Base-by-base conservation (phyloP, 805 yeast genomes). In the Hanseniaspora clermontiae region DNA sequence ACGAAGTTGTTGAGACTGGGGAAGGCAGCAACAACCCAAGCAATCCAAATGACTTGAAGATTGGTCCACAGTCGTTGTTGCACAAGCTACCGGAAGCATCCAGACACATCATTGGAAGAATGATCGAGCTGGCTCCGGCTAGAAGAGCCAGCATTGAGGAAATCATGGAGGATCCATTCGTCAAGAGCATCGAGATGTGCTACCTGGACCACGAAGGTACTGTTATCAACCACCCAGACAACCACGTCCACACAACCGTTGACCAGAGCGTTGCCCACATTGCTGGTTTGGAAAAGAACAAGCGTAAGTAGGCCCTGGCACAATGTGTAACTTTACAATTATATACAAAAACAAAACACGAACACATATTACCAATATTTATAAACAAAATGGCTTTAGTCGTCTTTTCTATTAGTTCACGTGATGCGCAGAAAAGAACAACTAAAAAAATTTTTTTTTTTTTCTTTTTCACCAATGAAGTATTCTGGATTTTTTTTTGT, bases 201-300 rank as follows among this genome's bases (percentile, higher is more conserved):
- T 60, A 61, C 36, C 65, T 63, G 11, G 77, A 72, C 52, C 71
- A 73, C 38, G 74, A 75, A 56, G 74, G 71, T 39, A 68, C 68
- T 20, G 69, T 71, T 2, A 63, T 70, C 11, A 61, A 62, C 24
- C 79, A 81, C 20, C 68, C 72, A 8, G 82, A 81, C 63, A 39
- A 24, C 29, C 97, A 90, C 66, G 76, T 76, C 37, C 97, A 90
- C 67, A 87, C 96, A 1, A 80, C 79, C 61, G 97, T 90, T 51
- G 96, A 89, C 62, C 95, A 87, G 67, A 82, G 87, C 59, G 95
- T 87, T 63, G 97, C 97, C 0, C 97, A 90, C 68, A 90, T 90
- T 71, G 96, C 97, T 11, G 84, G 90, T 58, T 77, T 90, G 61
- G 97, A 90, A 66, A 86, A 82, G 74, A 86, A 82, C 66, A 90